Conservation (phyloP, 2,329 filamentous ascomycete species). For the Cordyceps fumosorosea region DNA sequence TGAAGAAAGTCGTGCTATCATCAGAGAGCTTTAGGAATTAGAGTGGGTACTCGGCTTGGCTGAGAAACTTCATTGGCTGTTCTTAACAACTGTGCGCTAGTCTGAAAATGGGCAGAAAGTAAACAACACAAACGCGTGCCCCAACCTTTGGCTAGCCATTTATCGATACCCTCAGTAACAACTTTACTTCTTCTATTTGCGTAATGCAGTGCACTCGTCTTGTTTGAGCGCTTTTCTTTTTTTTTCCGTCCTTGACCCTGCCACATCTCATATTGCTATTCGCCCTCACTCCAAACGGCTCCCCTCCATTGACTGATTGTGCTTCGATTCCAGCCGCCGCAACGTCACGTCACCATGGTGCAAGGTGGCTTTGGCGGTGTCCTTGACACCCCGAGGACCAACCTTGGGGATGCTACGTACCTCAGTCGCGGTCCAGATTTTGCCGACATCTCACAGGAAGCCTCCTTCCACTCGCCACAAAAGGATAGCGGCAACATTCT, state of each 20-base stretch:
- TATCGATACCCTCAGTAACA: neutral
- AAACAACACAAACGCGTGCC: constrained; percentile 34
- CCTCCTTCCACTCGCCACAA: constrained; percentile 75
- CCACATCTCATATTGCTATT: neutral
- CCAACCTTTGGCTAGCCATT: constrained; percentile 7
- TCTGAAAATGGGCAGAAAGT: constrained; percentile 31
- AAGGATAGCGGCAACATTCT: constrained; percentile 61
- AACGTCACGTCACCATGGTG: constrained; percentile 42
- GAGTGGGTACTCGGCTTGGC: neutral
- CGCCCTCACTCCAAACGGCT: constrained; percentile 7
- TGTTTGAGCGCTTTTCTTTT: constrained; percentile 10
- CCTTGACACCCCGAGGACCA: constrained; percentile 82
- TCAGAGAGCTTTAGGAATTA: neutral
- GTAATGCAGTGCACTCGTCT: neutral
- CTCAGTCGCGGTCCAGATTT: constrained; percentile 64
- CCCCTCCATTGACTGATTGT: constrained; percentile 1
- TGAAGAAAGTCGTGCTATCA: neutral
- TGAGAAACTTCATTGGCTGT: neutral
- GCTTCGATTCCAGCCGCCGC: neutral
- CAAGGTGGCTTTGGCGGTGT: constrained; percentile 54
- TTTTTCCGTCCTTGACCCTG: neutral
- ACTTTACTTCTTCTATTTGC: neutral
- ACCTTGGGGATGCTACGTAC: constrained; percentile 77
- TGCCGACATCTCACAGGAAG: constrained; percentile 73
- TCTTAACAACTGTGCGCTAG: constrained; percentile 21